Conservation (phyloP, 2,329 filamentous ascomycete species). For the Exserohilum turcica region DNA sequence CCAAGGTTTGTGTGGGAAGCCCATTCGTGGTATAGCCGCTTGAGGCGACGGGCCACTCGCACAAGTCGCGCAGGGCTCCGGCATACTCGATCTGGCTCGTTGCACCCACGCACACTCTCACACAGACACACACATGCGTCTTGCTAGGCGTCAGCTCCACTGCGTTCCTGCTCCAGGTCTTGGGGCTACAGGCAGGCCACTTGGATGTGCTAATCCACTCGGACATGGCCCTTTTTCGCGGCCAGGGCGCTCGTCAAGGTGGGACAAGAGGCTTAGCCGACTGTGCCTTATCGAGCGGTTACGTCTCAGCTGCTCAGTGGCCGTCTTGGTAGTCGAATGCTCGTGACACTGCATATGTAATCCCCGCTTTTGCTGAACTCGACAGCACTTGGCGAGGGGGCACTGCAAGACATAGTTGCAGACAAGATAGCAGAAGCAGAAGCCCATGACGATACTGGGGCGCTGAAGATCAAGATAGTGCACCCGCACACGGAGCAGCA, state of each 20-base stretch:
- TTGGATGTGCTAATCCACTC: background rate
- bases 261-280: background rate
- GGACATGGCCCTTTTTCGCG: background rate
- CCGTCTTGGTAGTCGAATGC: background rate
- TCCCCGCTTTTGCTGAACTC: background rate
- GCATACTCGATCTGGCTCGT: background rate
- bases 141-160: background rate
- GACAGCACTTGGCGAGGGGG: background rate
- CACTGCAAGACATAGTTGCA: background rate
- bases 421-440: background rate
- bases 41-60: constrained; percentile 3
- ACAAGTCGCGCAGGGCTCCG: constrained; percentile 8
- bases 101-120: too few species aligned
- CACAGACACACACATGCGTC: background rate
- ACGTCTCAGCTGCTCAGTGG: constrained; percentile 1
- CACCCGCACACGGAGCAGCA: background rate
- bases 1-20: background rate
- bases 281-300: background rate
- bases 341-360: background rate
- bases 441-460: too few species aligned
- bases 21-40: constrained; percentile 4
- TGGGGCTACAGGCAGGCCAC: background rate
- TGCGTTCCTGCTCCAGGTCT: too few species aligned
- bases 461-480: too few species aligned
- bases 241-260: constrained; percentile 1